phyloP scores from a whole-genome alignment of 495 filamentous ascomycete genomes.

The Penicillium maclennaniae region DNA sequence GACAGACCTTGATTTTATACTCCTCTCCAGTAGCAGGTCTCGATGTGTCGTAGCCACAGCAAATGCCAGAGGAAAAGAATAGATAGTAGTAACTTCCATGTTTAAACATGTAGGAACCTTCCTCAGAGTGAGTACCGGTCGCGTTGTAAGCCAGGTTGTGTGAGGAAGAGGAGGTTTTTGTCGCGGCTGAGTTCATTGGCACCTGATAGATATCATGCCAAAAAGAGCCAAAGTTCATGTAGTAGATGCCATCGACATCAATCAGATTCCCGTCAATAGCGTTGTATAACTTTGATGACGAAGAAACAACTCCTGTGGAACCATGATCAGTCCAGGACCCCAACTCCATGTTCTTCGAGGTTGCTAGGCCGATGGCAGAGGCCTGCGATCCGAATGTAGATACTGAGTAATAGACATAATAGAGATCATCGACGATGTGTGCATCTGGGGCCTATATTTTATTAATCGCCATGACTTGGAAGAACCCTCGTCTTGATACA shows the following conservation, averaged over 20 bases:
- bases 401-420: conserved; percentile 72
- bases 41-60: conserved; percentile 56
- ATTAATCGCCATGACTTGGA: not conserved
- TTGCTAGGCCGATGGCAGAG: conserved; percentile 68
- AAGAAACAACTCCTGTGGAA: conserved; percentile 47
- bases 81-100: conserved; percentile 62
- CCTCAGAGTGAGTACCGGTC: conserved; percentile 49
- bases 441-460: conserved; percentile 61
- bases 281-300: conserved; percentile 56
- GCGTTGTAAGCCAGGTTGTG: conserved; percentile 55
- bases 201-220: conserved; percentile 69
- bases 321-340: conserved; percentile 56
- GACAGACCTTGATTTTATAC: conserved; percentile 68
- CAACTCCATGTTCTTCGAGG: conserved; percentile 54
- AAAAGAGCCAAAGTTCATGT: conserved; percentile 67
- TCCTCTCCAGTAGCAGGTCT: conserved; percentile 57
- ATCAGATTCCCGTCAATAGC: conserved; percentile 69
- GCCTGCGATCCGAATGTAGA: conserved; percentile 62
- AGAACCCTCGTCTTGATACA: too few relatives aligned
- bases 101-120: conserved; percentile 58
- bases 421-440: conserved; percentile 48
- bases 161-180: conserved; percentile 29
- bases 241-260: conserved; percentile 43
- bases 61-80: conserved; percentile 63
- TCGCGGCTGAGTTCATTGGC: conserved; percentile 47